A percentile compares a stretch with the other conserved stretches of the same genome.
Evolutionary conservation across 139 green algal genomes (phyloP).

Genomic region (Chlorella sp.): DNA sequence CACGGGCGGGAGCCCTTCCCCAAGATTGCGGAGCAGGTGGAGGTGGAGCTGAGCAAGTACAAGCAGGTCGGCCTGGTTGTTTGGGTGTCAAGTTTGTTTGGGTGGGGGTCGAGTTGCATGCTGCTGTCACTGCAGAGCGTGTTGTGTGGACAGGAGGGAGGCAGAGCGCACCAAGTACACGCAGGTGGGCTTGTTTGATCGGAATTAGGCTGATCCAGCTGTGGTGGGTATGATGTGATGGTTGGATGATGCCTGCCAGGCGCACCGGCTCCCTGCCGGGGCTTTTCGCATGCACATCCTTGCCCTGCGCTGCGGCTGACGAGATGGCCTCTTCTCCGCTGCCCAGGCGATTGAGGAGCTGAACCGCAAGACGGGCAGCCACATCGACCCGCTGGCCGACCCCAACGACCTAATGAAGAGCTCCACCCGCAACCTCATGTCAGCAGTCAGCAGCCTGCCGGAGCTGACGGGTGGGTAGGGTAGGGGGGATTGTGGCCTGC

Average conservation of each 20-base stretch:
- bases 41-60: conserved; percentile 84
- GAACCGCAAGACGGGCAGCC: conserved; percentile 77
- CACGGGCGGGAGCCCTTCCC: conserved; percentile 79
- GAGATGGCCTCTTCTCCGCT: neutral
- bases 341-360: conserved; percentile 87
- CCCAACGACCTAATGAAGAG: conserved; percentile 47
- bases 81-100: neutral
- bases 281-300: neutral
- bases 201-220: neutral
- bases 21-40: conserved; percentile 82
- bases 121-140: neutral
- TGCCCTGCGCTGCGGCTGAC: neutral
- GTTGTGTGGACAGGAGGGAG: neutral
- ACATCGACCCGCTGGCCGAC: conserved; percentile 47
- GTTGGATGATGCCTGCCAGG: too few species aligned
- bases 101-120: neutral
- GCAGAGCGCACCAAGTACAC: neutral
- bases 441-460: conserved; percentile 81
- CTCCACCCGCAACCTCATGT: conserved; percentile 85
- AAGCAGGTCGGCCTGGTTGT: conserved; percentile 52
- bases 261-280: too few species aligned
- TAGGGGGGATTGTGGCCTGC: too few species aligned
- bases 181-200: neutral
- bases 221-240: neutral
- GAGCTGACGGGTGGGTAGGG: conserved; percentile 70